Evolutionary conservation across 108 stramenopile species (phyloP).

Genomic region (Mediolabrus comicus): DNA sequence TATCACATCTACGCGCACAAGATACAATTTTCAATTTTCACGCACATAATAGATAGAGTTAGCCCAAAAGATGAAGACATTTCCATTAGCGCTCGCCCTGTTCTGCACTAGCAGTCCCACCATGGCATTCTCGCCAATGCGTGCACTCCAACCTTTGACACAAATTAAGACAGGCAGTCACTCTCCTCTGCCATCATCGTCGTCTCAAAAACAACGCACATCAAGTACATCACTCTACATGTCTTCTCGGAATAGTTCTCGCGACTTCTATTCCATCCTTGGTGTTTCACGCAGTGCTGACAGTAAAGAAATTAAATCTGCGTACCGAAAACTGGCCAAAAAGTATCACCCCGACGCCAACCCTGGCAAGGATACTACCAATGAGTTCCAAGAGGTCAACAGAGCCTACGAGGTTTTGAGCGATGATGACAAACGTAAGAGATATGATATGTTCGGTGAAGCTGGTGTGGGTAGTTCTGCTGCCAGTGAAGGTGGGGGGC

Average conservation of each 20-base stretch:
- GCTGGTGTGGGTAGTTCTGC: slow-evolving; percentile 62
- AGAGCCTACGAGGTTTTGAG: slow-evolving; percentile 91
- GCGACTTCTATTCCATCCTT: slow-evolving; percentile 83
- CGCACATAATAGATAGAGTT: too few relatives aligned
- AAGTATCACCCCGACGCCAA: slow-evolving; percentile 90
- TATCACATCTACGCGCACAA: not conserved
- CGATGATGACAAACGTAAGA: slow-evolving; percentile 82
- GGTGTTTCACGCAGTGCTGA: slow-evolving; percentile 69
- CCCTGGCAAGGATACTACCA: slow-evolving; percentile 69
- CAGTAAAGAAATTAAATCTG: slow-evolving; percentile 78
- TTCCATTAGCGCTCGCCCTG: slow-evolving; percentile 26
- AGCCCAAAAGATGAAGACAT: slow-evolving; percentile 13
- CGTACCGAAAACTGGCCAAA: slow-evolving; percentile 83
- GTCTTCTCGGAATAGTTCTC: slow-evolving; percentile 61
- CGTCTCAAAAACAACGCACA: slow-evolving; percentile 3
- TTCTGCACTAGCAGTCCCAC: slow-evolving; percentile 15
- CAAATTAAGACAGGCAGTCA: not conserved
- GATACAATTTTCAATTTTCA: too few relatives aligned
- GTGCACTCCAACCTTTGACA: slow-evolving; percentile 4
- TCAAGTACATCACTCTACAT: slow-evolving; percentile 61
- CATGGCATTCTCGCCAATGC: slow-evolving; percentile 36
- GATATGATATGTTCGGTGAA: slow-evolving; percentile 91
- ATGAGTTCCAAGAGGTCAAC: slow-evolving; percentile 78
- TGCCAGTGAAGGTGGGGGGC: slow-evolving; percentile 50
- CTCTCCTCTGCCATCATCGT: slow-evolving; percentile 6